Conservation (phyloP, 2,329 filamentous ascomycete species). For the Colletotrichum chrysophilum region DNA sequence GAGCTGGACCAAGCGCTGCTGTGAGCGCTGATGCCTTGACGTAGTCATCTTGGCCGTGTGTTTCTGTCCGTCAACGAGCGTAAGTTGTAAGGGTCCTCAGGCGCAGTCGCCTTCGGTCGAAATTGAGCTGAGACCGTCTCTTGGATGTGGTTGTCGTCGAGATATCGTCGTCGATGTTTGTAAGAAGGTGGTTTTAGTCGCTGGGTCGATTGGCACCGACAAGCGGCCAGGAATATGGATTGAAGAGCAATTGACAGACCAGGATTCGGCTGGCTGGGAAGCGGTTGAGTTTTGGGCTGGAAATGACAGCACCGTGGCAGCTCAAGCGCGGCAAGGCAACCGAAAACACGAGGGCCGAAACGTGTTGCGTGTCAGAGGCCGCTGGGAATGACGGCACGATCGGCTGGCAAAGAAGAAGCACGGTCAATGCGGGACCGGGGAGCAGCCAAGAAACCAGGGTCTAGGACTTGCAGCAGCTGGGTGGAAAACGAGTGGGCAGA, state of each 20-base stretch:
- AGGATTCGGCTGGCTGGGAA: conserved; percentile 15
- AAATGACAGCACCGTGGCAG: conserved; percentile 11
- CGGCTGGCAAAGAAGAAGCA: conserved; percentile 10
- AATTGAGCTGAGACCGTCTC: background rate
- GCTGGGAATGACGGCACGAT: conserved; percentile 20
- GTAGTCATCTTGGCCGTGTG: background rate
- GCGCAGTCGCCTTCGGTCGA: background rate
- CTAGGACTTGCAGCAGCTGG: background rate
- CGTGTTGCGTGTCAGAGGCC: conserved; percentile 22
- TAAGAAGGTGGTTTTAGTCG: background rate
- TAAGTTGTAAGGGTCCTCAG: background rate
- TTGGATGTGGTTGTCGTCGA: background rate
- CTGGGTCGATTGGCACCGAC: background rate
- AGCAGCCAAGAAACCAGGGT: background rate
- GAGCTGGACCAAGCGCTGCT: background rate
- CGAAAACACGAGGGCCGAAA: conserved; percentile 13
- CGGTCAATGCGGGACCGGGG: conserved; percentile 18
- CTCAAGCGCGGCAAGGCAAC: background rate
- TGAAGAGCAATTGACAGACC: background rate
- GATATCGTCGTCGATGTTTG: background rate
- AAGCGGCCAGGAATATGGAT: conserved; percentile 12
- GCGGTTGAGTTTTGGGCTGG: conserved; percentile 13
- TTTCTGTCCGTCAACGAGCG: background rate
- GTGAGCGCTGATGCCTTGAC: background rate
- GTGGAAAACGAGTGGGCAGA: background rate